These are phyloP conservation scores for Elaeis guineensis DNA, from an alignment of 176 grass and related monocot species.

Conservation along the genomic window DNA sequence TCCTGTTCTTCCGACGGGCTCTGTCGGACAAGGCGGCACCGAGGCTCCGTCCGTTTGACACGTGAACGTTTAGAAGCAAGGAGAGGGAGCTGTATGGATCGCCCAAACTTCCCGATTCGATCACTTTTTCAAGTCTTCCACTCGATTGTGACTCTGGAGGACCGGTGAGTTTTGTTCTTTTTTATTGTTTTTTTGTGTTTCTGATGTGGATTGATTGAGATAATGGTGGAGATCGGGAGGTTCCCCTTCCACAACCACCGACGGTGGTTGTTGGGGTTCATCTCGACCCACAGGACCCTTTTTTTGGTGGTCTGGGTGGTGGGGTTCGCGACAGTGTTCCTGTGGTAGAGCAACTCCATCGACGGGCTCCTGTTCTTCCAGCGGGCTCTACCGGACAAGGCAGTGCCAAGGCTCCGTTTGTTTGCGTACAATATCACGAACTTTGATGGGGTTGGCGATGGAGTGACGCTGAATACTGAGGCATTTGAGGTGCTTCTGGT, in stretches of 20 bases:
- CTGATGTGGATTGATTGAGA: too few relatives aligned
- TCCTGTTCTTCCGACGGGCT: too few relatives aligned
- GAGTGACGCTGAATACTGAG: too few relatives aligned
- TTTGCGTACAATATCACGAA: slow-evolving; percentile 52
- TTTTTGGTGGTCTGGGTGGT: slow-evolving; percentile 45
- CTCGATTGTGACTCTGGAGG: too few relatives aligned
- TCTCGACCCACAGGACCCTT: slow-evolving; percentile 20
- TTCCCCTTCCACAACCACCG: slow-evolving; percentile 26
- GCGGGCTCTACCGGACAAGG: slow-evolving; percentile 25
- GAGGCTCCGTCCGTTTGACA: too few relatives aligned
- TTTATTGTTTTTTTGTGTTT: too few relatives aligned
- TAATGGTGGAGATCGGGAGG: slow-evolving; percentile 29
- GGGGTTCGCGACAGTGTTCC: slow-evolving; percentile 42
- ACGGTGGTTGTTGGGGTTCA: slow-evolving; percentile 21
- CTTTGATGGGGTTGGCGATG: slow-evolving; percentile 71
- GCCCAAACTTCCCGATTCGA: too few relatives aligned
- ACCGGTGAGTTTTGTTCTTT: background rate
- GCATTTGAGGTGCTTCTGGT: too few relatives aligned
- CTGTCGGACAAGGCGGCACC: too few relatives aligned
- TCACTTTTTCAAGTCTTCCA: too few relatives aligned
- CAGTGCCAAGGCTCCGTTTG: slow-evolving; percentile 13
- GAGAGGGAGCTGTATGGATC: too few relatives aligned
- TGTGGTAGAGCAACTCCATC: slow-evolving; percentile 59
- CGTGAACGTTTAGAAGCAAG: too few relatives aligned
- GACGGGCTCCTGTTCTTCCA: slow-evolving; percentile 33